phyloP scores from a whole-genome alignment of 2,329 filamentous ascomycete genomes.

The Emmonsiellopsis sp. region DNA sequence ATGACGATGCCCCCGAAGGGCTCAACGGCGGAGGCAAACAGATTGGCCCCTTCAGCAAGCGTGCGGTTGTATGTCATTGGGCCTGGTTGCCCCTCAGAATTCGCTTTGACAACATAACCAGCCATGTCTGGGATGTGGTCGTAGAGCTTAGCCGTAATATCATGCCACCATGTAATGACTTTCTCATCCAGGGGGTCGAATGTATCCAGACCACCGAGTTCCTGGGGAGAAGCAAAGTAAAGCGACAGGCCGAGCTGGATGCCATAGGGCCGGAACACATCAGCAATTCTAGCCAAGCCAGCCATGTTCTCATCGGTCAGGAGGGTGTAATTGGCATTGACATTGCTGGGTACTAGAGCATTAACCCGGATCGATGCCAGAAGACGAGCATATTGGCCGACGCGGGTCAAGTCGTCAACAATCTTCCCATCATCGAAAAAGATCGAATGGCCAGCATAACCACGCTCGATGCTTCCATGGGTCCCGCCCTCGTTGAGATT shows the following conservation, averaged over 20 bases:
- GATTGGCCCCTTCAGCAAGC: constrained; percentile 57
- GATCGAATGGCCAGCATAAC: constrained; percentile 59
- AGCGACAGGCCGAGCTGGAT: constrained; percentile 57
- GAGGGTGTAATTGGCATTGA: constrained; percentile 56
- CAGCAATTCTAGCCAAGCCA: constrained; percentile 54
- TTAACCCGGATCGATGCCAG: constrained; percentile 60
- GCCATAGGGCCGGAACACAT: constrained; percentile 59
- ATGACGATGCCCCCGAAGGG: constrained; percentile 55
- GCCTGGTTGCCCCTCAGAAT: constrained; percentile 63
- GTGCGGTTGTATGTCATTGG: constrained; percentile 63
- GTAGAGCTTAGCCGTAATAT: constrained; percentile 53
- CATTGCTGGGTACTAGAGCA: constrained; percentile 60
- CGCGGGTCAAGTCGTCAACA: constrained; percentile 51
- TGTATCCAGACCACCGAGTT: constrained; percentile 47
- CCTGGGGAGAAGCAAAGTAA: constrained; percentile 57
- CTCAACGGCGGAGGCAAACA: constrained; percentile 54
- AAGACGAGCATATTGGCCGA: constrained; percentile 55
- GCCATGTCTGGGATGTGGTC: constrained; percentile 55
- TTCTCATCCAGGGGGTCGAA: constrained; percentile 55
- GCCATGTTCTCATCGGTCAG: constrained; percentile 50
- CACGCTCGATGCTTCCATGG: constrained; percentile 53
- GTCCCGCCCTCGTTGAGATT: constrained; percentile 46
- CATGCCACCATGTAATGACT: constrained; percentile 56
- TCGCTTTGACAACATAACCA: constrained; percentile 63
- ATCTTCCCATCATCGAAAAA: constrained; percentile 54